These are phyloP conservation scores for Akanthomyces lecanii DNA, from an alignment of 2,329 filamentous ascomycete species.

Conservation along the genomic window DNA sequence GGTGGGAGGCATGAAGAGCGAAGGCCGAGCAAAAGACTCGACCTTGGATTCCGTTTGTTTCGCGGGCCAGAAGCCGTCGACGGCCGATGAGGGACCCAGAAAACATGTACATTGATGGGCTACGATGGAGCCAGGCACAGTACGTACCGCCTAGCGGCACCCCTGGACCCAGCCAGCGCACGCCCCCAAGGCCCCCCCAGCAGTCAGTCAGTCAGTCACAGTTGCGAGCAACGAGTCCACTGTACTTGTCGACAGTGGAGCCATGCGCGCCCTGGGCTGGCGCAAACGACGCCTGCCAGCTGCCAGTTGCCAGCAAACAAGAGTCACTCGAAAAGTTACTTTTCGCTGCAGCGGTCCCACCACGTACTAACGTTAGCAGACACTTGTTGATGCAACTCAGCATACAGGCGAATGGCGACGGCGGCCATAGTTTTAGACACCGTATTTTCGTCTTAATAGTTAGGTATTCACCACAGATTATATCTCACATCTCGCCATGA, in stretches of 20 bases:
- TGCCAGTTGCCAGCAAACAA: background rate
- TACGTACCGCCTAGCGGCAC: background rate
- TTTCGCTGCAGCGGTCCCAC: background rate
- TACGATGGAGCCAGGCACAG: background rate
- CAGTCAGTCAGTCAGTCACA: background rate
- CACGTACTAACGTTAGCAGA: background rate
- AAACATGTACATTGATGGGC: conserved; percentile 11
- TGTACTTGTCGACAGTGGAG: conserved; percentile 13
- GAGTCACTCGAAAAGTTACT: background rate
- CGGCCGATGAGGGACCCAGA: conserved; percentile 10
- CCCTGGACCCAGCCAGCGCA: background rate
- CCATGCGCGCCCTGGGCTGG: conserved; percentile 1
- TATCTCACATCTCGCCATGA: too few relatives aligned
- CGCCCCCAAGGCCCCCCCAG: background rate
- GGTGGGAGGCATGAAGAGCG: background rate
- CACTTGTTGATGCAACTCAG: too few relatives aligned
- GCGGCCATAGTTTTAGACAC: background rate
- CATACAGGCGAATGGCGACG: too few relatives aligned
- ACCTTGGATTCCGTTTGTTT: background rate
- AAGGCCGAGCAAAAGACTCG: background rate
- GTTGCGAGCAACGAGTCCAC: background rate
- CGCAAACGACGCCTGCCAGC: background rate
- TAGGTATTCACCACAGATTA: too few relatives aligned
- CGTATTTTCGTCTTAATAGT: background rate
- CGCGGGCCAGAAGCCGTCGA: conserved; percentile 14